Percentiles rank a stretch among this genome's conserved stretches.
phyloP scores from a whole-genome alignment of 768 basidiomycete genomes.

The Boletus sp. region DNA sequence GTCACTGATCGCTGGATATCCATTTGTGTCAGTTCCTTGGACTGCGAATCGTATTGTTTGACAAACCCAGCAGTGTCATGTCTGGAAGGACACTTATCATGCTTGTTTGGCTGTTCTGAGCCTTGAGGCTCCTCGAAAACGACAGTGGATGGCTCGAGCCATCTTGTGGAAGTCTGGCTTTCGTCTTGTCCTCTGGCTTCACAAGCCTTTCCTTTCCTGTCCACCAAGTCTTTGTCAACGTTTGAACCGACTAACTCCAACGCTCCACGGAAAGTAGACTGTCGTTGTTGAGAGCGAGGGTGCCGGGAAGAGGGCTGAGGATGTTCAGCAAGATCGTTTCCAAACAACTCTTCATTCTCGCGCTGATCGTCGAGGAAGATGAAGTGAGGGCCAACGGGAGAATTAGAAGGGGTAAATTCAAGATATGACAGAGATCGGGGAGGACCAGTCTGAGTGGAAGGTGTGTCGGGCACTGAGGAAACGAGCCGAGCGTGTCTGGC shows the following conservation, averaged over 20 bases:
- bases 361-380: constrained; percentile 27
- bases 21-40: neutral
- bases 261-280: constrained; percentile 59
- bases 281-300: constrained; percentile 19
- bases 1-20: constrained; percentile 26
- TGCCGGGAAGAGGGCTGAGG: constrained; percentile 32
- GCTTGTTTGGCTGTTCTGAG: constrained; percentile 19
- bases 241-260: constrained; percentile 43
- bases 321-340: constrained; percentile 36
- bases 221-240: constrained; percentile 38
- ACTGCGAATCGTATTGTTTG: constrained; percentile 5
- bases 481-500: constrained; percentile 7
- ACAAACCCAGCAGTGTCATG: neutral
- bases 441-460: constrained; percentile 67
- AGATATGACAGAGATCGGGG: constrained; percentile 69
- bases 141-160: constrained; percentile 48
- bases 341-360: constrained; percentile 27
- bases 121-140: constrained; percentile 33
- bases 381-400: constrained; percentile 33
- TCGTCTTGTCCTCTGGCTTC: constrained; percentile 50
- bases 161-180: constrained; percentile 52
- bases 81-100: constrained; percentile 22
- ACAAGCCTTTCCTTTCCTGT: constrained; percentile 55
- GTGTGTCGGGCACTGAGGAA: constrained; percentile 38
- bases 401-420: constrained; percentile 49